Conservation (phyloP, 225 moss, liverwort and hornwort genomes). For the Pleurozium schreberi region DNA sequence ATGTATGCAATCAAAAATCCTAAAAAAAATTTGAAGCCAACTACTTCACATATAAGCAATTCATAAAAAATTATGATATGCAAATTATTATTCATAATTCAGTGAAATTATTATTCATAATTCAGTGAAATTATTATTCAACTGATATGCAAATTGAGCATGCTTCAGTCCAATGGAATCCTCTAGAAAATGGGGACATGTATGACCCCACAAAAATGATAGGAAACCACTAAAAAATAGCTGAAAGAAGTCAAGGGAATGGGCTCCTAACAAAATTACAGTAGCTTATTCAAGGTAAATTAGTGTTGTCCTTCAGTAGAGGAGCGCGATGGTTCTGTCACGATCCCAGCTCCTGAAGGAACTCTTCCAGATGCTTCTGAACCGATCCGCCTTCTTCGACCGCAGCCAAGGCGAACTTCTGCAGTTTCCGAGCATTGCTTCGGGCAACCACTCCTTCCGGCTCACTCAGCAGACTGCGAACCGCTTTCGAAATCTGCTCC, state of each 20-base stretch:
- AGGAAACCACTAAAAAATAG: background rate
- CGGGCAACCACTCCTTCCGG: background rate
- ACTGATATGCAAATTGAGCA: no score
- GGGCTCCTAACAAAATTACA: background rate
- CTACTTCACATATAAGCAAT: no score
- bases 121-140: no score
- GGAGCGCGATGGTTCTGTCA: background rate
- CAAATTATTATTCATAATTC: no score
- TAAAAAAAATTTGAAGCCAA: no score
- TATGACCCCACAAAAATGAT: no score
- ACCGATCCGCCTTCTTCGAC: constrained; percentile 12
- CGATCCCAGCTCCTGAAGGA: background rate
- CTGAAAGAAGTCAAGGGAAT: no score
- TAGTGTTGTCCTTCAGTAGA: background rate
- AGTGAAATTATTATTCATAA: no score
- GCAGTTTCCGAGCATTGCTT: background rate
- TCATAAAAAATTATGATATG: no score
- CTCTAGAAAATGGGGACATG: background rate
- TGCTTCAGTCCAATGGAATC: background rate
- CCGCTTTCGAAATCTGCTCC: background rate
- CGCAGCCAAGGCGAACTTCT: background rate
- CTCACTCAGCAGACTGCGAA: background rate
- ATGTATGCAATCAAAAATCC: no score
- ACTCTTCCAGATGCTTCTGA: background rate
- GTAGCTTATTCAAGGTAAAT: background rate